Evolutionary conservation across 495 filamentous ascomycete species (phyloP), one percentile per base, ranked within the genome.

Genomic region (Recurvomyces mirabilis): DNA sequence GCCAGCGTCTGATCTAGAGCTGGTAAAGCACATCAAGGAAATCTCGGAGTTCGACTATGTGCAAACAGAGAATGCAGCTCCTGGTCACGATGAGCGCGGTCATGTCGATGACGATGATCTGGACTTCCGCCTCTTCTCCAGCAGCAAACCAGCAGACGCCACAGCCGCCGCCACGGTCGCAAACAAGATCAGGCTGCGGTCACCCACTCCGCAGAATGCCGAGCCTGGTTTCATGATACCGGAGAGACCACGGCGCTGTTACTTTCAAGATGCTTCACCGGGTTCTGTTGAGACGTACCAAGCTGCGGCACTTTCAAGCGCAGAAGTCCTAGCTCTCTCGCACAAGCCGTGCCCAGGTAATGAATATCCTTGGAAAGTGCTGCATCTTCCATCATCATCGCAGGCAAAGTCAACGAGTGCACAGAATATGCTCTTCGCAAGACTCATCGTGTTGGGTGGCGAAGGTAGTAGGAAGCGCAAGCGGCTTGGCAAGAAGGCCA

Each of bases 51-150:
- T 49, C 6, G 29, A 49, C 4, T 49, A 21, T 22, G 28, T 49
- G 6, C 5, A 4, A 9, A 15, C 24, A 38, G 24, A 28, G 17
- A n/a, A 38, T 14, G 4, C 6, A 5, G 17, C 4, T n/a, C 9
- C 37, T 10, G 14, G n/a, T 1, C 13, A 9, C 26, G 14, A 18
- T 10, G n/a, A n/a, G n/a, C n/a, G n/a, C n/a, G n/a, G n/a, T n/a
- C 24, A 43, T 14, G 15, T 12, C 29, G 37, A 29, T 1, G 19
- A 34, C 20, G 47, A 44, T 7, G 13, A 35, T 10, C 28, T 50
- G 3, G 47, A 50, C 15, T 50, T 50, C 40, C 39, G 35, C 3
- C 47, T 50, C 6, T 50, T 50, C 40, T 39, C 47, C 25, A 20
- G 39, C 23, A 4, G n/a, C 4, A 38, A 36, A 11, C 42, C 42